phyloP scores from a whole-genome alignment of 2,329 filamentous ascomycete genomes.

The Paracamarosporium sp. region DNA sequence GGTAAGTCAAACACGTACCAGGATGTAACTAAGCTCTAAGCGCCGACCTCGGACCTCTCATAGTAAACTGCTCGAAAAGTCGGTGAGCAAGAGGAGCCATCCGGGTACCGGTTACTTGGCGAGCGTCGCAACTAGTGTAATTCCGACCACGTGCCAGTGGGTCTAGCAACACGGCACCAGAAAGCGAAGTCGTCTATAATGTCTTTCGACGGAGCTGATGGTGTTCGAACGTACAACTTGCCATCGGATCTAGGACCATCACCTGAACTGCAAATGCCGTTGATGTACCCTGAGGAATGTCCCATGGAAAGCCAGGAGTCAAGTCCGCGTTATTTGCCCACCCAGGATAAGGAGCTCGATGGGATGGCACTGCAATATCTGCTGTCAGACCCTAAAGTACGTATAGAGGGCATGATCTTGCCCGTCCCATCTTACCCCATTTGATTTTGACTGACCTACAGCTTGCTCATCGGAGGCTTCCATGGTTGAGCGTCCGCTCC shows the following conservation, averaged over 20 bases:
- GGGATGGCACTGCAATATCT: background rate
- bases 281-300: background rate
- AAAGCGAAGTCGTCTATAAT: conserved; percentile 11
- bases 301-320: background rate
- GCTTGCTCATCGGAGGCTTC: conserved; percentile 29
- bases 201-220: conserved; percentile 6
- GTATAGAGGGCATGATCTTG: conserved; percentile 38
- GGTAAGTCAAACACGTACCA: conserved; percentile 37
- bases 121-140: conserved; percentile 21
- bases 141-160: conserved; percentile 1
- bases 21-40: conserved; percentile 19
- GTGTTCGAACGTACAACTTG: conserved; percentile 1
- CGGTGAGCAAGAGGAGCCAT: conserved; percentile 32
- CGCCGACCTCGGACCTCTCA: conserved; percentile 34
- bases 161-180: background rate
- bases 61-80: conserved; percentile 33
- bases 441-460: conserved; percentile 43
- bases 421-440: conserved; percentile 29
- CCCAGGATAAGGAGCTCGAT: background rate
- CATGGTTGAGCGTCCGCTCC: conserved; percentile 14
- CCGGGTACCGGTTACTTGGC: conserved; percentile 25
- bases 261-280: background rate
- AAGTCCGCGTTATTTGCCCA: background rate
- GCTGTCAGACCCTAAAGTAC: conserved; percentile 33
- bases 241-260: background rate